Conservation (phyloP, 164 flowering plant species). For the Macadamia tetraphylla region DNA sequence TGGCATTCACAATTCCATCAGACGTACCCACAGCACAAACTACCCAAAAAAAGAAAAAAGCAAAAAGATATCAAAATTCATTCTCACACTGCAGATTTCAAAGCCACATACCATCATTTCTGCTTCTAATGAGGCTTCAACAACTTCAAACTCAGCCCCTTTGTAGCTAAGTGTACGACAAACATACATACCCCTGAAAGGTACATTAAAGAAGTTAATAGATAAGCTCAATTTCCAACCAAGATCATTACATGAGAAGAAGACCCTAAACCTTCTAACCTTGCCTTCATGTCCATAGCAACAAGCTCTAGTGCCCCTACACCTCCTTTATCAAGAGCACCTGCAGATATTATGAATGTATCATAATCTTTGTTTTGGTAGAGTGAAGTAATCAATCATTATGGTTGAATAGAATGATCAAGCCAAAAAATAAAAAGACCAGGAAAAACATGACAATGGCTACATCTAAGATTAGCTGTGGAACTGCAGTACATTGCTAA, state of each 20-base stretch:
- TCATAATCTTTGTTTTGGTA: slow-evolving; percentile 7
- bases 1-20: no score
- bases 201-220: slow-evolving; percentile 1
- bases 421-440: no score
- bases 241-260: not conserved
- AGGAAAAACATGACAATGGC: no score
- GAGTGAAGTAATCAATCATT: not conserved
- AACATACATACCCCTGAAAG: slow-evolving; percentile 92
- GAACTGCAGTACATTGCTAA: no score
- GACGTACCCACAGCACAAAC: no score
- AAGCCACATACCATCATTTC: slow-evolving; percentile 67
- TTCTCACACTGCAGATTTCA: not conserved
- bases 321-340: slow-evolving; percentile 94
- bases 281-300: slow-evolving; percentile 99
- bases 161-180: slow-evolving; percentile 97
- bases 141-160: slow-evolving; percentile 88
- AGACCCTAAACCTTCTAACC: slow-evolving; percentile 32
- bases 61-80: not conserved
- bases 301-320: slow-evolving; percentile 98
- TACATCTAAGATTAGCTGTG: no score
- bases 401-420: no score
- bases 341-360: slow-evolving; percentile 29
- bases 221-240: not conserved
- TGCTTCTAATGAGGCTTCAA: slow-evolving; percentile 81
- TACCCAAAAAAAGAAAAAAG: not conserved